Base-by-base conservation (phyloP, 2,329 filamentous ascomycete species). In the Penicillium fuscoglaucum region DNA sequence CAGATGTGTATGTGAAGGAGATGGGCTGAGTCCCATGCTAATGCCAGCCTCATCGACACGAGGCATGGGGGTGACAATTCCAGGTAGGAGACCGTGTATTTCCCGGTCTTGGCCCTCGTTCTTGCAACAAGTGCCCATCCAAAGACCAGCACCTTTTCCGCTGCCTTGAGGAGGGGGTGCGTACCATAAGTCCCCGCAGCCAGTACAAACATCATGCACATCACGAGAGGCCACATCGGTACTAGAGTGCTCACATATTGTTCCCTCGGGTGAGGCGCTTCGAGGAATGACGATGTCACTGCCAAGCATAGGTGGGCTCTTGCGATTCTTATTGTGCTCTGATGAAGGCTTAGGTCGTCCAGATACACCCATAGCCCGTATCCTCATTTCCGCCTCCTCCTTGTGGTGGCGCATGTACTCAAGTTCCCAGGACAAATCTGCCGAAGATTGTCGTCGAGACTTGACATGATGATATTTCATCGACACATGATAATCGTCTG, bases 231-330 rank as follows among this genome's bases (percentile, higher is more conserved):
- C 65, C 78, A 84, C 72, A 10, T 78, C 80, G 9, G 77, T 74
- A 69, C 91, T 89, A 56, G 90, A 88, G 0, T 90, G 87, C 70
- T 96, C 91, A 68, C 96, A 89, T 68, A 91, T 87, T 17, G 92
- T 96, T 55, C 87, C 85, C 73, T 93, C 88, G 6, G 93, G 93
- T 28, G 93, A 96, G 10, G 84, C 82, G 71, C 91, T 96, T 71
- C 84, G 85, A 35, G 91, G 90, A 72, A 97, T 96, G 28, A 82
- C 80, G 55, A 98, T 83, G 65, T 96, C 90, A 57, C 81, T 79
- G 56, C 93, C 93, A 12, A 96, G 84, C 92, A 98, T 96, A 10
- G 93, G 93, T 41, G 93, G 93, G 43, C 82, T 83, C 28, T 83
- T 82, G 44, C 80, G 79, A 60, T 86, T 87, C 24, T 81, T 81